Evolutionary conservation across 129 eudicot genomes (phyloP), one percentile per base, ranked within the genome.

Genomic region (Oenanthe sinensis): DNA sequence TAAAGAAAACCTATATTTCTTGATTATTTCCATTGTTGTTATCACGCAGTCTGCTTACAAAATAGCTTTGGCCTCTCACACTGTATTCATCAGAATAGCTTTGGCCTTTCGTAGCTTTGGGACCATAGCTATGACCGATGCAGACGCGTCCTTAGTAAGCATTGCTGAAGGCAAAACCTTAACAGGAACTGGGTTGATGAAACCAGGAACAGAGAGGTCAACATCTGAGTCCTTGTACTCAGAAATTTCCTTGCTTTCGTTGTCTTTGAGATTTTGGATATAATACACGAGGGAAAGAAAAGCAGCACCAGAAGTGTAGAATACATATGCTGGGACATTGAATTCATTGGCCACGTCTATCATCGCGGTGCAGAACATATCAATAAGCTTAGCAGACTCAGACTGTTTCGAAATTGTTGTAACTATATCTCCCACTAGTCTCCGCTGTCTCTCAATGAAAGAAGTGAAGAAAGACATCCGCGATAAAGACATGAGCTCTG

Each of bases 321-420:
- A 87, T 9, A 76, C 77, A 58, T 87, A 87, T 22, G 82, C 16
- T 1, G 87, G 85, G 46, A 84, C 39, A 2, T 54, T 37, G 39
- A 84, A 76, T 42, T 87, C 87, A 48, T 71, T 40, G 0, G 87
- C 90, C 15, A 87, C 79, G 10, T 87, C 87, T 12, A 84, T 76
- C 85, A 84, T 81, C 1, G 62, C 33, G 4, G 82, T 69, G 80
- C 90, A 87, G 77, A 86, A 86, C 87, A 86, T 78, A 67, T 86
- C 90, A 12, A 86, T 47, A 1, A 80, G 71, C 22, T n/a, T 33
- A 6, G 39, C n/a, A 16, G 74, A 39, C 45, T 70, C 28, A 1
- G 47, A 39, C 45, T 1, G 12, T 5, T 70, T 15, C 46, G 19
- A 1, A 39, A 70, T 39, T 15, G 15, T 39, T 33, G 8, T 8